phyloP scores from a whole-genome alignment of 176 grass and related monocot genomes.

The Pontederia paniculata region DNA sequence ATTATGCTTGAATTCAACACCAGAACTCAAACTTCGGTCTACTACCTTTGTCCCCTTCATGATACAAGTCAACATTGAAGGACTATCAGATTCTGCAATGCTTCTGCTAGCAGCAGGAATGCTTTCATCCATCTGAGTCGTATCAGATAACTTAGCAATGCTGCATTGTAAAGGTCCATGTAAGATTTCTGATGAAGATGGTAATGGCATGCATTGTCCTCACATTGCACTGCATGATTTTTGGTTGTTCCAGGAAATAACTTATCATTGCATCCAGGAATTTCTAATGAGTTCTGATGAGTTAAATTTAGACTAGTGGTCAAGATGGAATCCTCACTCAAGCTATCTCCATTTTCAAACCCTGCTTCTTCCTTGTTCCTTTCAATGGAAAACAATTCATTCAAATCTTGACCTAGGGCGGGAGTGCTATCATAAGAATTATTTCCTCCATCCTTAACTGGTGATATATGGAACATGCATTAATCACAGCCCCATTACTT shows the following conservation, averaged over 20 bases:
- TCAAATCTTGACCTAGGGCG: constrained; percentile 26
- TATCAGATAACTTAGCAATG: background rate
- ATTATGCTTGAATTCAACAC: too few species aligned
- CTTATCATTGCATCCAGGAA: constrained; percentile 23
- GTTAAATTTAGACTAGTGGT: constrained; percentile 25
- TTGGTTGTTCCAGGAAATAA: constrained; percentile 19
- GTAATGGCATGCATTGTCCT: constrained; percentile 14
- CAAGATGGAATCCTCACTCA: constrained; percentile 17
- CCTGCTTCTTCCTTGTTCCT: constrained; percentile 24
- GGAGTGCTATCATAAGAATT: constrained; percentile 24
- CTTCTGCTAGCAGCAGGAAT: background rate
- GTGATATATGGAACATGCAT: constrained; percentile 24
- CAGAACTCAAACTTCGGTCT: too few species aligned
- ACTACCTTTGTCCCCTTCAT: too few species aligned
- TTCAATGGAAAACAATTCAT: constrained; percentile 27
- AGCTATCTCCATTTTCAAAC: constrained; percentile 13
- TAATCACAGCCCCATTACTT: constrained; percentile 4
- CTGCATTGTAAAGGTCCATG: constrained; percentile 13
- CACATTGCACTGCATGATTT: constrained; percentile 21
- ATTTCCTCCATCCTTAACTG: constrained; percentile 13
- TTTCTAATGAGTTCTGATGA: constrained; percentile 21
- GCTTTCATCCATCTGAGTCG: background rate
- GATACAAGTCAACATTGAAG: too few species aligned
- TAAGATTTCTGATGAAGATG: constrained; percentile 9
- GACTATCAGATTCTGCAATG: too few species aligned